Percentiles rank a stretch among this genome's conserved stretches.
Evolutionary conservation across 257 asterid genomes (phyloP).

Genomic region (Forsythia viridissima): DNA sequence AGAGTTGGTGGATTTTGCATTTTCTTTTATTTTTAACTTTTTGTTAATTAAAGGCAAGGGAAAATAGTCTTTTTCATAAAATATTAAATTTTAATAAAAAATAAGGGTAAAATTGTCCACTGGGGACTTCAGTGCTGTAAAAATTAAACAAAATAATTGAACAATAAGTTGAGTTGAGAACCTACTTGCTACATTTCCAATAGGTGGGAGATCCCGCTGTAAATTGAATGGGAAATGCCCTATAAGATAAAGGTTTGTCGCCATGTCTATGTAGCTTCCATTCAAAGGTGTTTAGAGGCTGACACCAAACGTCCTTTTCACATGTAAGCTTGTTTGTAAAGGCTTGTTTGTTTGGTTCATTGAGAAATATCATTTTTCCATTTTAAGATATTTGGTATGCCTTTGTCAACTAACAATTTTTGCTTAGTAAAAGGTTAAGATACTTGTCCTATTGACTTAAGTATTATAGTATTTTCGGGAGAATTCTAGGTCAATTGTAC

Average conservation of each 20-base stretch:
- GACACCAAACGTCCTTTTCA: constrained; percentile 19
- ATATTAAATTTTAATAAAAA: neutral
- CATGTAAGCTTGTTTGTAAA: neutral
- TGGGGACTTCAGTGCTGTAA: too few relatives aligned
- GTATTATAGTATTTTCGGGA: too few relatives aligned
- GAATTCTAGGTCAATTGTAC: too few relatives aligned
- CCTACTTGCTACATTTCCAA: neutral
- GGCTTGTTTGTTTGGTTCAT: neutral
- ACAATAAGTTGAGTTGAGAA: too few relatives aligned
- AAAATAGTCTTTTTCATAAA: neutral
- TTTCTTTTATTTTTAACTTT: neutral
- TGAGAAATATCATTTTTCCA: neutral
- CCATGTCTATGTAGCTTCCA: constrained; percentile 32
- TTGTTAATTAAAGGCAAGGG: neutral
- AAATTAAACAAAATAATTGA: too few relatives aligned
- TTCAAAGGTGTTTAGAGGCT: constrained; percentile 21
- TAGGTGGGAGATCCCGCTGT: neutral
- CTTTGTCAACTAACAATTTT: too few relatives aligned
- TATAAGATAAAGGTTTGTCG: neutral
- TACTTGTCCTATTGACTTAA: too few relatives aligned
- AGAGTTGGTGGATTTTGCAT: neutral
- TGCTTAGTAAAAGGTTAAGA: too few relatives aligned
- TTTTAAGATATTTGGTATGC: too few relatives aligned
- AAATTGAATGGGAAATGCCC: constrained; percentile 5
- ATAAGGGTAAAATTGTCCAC: neutral